phyloP scores from a whole-genome alignment of 2,329 filamentous ascomycete genomes.

The Trichoderma afroharzianum region DNA sequence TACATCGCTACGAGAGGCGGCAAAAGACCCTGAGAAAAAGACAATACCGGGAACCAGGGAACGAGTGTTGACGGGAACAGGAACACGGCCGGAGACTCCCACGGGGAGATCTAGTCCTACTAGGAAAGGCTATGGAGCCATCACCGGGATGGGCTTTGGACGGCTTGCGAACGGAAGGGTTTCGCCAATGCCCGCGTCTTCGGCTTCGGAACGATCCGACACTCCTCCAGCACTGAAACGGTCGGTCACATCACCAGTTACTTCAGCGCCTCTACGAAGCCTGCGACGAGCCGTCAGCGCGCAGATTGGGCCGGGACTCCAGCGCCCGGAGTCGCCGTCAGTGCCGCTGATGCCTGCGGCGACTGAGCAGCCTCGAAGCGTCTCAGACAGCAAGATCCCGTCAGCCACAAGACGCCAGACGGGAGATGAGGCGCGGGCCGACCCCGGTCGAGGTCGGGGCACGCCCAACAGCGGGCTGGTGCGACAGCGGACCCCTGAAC shows the following conservation, averaged over 20 bases:
- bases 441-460: conserved; percentile 18
- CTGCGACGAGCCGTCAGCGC: not conserved
- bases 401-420: conserved; percentile 6
- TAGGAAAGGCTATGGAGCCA: conserved; percentile 30
- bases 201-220: conserved; percentile 17
- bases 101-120: conserved; percentile 18
- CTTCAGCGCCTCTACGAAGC: not conserved
- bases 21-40: conserved; percentile 45
- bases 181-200: conserved; percentile 1
- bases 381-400: conserved; percentile 34
- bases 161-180: conserved; percentile 2
- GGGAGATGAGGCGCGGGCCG: conserved; percentile 22
- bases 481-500: conserved; percentile 51
- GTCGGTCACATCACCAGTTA: not conserved
- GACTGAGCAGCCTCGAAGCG: conserved; percentile 25
- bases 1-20: conserved; percentile 29
- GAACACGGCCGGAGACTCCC: conserved; percentile 17
- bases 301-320: conserved; percentile 1
- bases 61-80: conserved; percentile 20
- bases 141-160: conserved; percentile 17
- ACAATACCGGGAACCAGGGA: conserved; percentile 19
- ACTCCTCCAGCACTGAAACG: conserved; percentile 6
- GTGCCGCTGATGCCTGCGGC: not conserved
- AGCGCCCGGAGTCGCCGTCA: conserved; percentile 6
- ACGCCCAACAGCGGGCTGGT: conserved; percentile 53